Conservation (phyloP, 2,329 filamentous ascomycete genomes). For the Xylaria sp. region DNA sequence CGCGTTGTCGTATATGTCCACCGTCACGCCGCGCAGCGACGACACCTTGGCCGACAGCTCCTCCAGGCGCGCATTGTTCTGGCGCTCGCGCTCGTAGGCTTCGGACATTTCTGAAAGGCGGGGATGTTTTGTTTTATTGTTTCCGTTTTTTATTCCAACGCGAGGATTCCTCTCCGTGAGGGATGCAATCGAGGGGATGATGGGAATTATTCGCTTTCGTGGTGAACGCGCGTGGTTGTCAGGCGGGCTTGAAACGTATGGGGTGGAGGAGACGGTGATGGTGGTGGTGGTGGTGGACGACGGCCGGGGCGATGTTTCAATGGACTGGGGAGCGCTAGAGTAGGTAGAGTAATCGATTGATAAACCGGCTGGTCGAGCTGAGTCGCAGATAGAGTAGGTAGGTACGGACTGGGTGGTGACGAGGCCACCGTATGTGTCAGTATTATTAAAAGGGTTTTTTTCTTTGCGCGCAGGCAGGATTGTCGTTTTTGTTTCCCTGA, state of each 20-base stretch:
- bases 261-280: too few relatives aligned
- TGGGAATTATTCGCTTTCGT: too few relatives aligned
- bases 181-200: too few relatives aligned
- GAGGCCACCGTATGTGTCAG: background rate
- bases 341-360: too few relatives aligned
- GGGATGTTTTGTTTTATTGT: conserved; percentile 10
- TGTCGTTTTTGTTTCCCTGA: background rate
- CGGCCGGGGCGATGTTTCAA: too few relatives aligned
- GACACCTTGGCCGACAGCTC: conserved; percentile 91
- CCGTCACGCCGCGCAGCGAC: conserved; percentile 87
- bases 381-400: background rate
- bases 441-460: background rate
- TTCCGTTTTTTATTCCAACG: background rate
- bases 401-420: too few relatives aligned
- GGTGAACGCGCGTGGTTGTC: too few relatives aligned
- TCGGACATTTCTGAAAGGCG: conserved; percentile 74
- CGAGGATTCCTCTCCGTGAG: too few relatives aligned
- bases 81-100: conserved; percentile 77
- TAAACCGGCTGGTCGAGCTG: too few relatives aligned
- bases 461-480: background rate
- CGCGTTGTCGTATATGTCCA: conserved; percentile 98
- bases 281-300: too few relatives aligned
- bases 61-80: conserved; percentile 93
- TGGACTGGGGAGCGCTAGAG: too few relatives aligned
- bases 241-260: too few relatives aligned